Conservation (phyloP, 192 early-diverging fungal genomes). For the Phycomyces nitens region DNA sequence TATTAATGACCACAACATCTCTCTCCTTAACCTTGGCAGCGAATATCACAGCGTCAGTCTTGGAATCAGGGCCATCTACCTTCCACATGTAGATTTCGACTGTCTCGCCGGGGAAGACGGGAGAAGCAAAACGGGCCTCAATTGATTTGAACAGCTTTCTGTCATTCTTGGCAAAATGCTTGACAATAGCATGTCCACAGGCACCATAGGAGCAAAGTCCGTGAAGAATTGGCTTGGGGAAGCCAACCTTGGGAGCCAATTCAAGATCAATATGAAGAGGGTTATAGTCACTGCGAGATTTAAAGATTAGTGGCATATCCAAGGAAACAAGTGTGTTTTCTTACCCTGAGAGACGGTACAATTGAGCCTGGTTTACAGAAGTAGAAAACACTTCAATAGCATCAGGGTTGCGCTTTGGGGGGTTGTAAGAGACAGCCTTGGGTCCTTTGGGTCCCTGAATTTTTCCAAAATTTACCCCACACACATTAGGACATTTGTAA, state of each 20-base stretch:
- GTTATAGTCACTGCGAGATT: slow-evolving; percentile 62
- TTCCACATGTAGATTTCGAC: slow-evolving; percentile 72
- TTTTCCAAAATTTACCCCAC: background rate
- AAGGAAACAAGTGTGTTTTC: background rate
- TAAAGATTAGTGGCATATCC: background rate
- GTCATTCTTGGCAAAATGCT: slow-evolving; percentile 52
- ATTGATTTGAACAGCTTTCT: slow-evolving; percentile 57
- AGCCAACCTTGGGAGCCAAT: slow-evolving; percentile 63
- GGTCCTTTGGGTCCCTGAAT: slow-evolving; percentile 65
- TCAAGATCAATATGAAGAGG: slow-evolving; percentile 70
- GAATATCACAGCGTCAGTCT: slow-evolving; percentile 53
- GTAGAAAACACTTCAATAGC: slow-evolving; percentile 43
- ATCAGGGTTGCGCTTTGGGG: slow-evolving; percentile 63
- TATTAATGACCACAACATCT: slow-evolving; percentile 55
- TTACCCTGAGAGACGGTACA: slow-evolving; percentile 74
- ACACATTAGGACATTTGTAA: too few species aligned
- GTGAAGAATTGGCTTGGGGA: slow-evolving; percentile 71
- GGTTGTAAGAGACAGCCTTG: slow-evolving; percentile 43
- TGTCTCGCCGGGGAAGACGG: slow-evolving; percentile 72
- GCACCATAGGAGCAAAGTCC: slow-evolving; percentile 64
- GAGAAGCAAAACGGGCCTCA: slow-evolving; percentile 61
- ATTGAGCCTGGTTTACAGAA: slow-evolving; percentile 52
- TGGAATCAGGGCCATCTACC: slow-evolving; percentile 38
- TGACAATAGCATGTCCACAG: slow-evolving; percentile 56
- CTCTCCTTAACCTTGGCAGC: slow-evolving; percentile 55